Percentiles rank a stretch among this genome's conserved stretches.
phyloP scores from a whole-genome alignment of 345 rosid species.

The Citrus inodora region DNA sequence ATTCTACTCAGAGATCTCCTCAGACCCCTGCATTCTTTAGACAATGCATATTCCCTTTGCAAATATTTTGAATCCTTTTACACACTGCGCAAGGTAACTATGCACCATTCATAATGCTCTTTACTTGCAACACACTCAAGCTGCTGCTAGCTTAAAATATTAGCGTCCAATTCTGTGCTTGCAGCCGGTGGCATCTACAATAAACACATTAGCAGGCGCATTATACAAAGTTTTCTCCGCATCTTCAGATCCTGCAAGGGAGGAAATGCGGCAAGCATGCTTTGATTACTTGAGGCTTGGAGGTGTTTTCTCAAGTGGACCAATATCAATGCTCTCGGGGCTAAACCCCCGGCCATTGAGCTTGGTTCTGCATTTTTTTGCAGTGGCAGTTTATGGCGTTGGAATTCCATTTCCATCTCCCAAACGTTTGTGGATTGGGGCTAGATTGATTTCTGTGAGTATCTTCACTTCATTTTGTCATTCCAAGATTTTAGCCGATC shows the following conservation, averaged over 20 bases:
- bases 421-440: conserved; percentile 30
- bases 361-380: conserved; percentile 34
- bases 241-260: conserved; percentile 25
- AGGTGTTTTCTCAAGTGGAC: conserved; percentile 32
- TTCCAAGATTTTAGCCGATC: too few relatives aligned
- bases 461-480: not conserved
- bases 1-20: conserved; percentile 43
- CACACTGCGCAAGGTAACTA: not conserved
- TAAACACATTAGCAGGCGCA: conserved; percentile 37
- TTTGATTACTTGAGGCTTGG: conserved; percentile 37
- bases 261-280: conserved; percentile 34
- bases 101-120: not conserved
- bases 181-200: conserved; percentile 38
- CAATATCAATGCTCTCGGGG: conserved; percentile 34
- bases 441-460: conserved; percentile 28
- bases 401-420: conserved; percentile 33
- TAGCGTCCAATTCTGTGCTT: not conserved
- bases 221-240: conserved; percentile 28
- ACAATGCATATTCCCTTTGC: conserved; percentile 30
- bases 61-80: not conserved
- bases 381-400: conserved; percentile 29
- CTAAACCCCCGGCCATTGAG: conserved; percentile 32
- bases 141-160: not conserved
- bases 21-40: conserved; percentile 35
- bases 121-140: not conserved